phyloP scores from a whole-genome alignment of 768 basidiomycete genomes.

The Coprinopsis cinerea region DNA sequence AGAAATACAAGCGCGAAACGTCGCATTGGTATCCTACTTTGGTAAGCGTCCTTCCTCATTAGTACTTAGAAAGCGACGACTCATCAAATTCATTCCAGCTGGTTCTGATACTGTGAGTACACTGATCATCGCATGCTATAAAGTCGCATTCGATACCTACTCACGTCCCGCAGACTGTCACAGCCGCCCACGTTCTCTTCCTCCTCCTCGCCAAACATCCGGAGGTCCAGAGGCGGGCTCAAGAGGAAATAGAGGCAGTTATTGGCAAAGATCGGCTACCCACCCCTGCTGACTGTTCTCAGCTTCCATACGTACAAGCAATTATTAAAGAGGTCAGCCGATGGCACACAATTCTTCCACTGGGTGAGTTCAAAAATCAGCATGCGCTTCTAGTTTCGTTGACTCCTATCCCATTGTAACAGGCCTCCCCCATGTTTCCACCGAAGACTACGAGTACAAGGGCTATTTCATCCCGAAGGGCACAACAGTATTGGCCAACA shows the following conservation, averaged over 20 bases:
- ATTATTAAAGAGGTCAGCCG: constrained; percentile 18
- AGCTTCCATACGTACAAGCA: constrained; percentile 22
- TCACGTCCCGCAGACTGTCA: not conserved
- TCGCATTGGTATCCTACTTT: constrained; percentile 1
- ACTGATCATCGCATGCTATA: not conserved
- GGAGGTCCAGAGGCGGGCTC: constrained; percentile 1
- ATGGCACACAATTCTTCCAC: constrained; percentile 14
- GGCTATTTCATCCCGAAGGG: constrained; percentile 7
- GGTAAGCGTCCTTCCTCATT: not conserved
- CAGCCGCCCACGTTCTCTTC: not conserved
- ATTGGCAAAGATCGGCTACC: constrained; percentile 22
- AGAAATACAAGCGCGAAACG: not conserved
- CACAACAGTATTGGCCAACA: constrained; percentile 3
- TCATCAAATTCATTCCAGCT: not conserved
- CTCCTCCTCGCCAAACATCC: constrained; percentile 3
- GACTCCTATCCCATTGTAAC: no score
- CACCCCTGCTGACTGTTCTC: constrained; percentile 15
- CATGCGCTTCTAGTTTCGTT: no score
- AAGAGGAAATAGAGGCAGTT: constrained; percentile 4
- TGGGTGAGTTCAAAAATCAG: constrained; percentile 11
- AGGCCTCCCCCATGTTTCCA: constrained; percentile 6
- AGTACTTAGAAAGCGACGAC: not conserved
- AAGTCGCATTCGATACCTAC: not conserved
- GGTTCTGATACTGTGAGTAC: constrained; percentile 3
- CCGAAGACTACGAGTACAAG: constrained; percentile 3